Base-by-base conservation (phyloP, 345 rosid genomes). In the Nasturtium officinale region DNA sequence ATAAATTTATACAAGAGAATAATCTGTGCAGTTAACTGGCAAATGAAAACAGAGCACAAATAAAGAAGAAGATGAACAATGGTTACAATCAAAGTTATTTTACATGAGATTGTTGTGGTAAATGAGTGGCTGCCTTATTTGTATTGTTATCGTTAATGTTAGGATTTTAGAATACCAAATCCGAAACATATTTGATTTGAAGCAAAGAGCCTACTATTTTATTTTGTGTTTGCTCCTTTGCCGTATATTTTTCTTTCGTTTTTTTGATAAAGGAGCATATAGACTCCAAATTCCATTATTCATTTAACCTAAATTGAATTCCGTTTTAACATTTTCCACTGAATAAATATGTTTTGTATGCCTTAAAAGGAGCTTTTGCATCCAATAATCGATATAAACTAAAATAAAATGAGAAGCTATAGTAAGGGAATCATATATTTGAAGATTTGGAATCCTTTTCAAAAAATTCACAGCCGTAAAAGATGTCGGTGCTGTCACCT, bases 361-460 rank as follows among this genome's bases (percentile, higher is more conserved):
- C 63, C 32, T 21, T 53, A 29, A 51, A 52, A 40, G 33, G n/a
- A 53, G 62, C 29, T 28, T 9, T 54, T 33, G 10, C 2, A n/a
- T 30, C 10, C 7, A 21, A 23, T 1, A 73, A 21, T 6, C 2
- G 21, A 28, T 10, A 5, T 52, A 9, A 42, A 53, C 35, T 28
- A 62, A 56, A 29, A 17, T 18, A 43, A 54, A 73, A 32, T 10
- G 29, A 7, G 21, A 30, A 9, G 58, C 3, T 23, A 6, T 23
- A 6, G 20, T 2, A 11, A 23, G 20, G 20, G 77, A 65, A 73
- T 73, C 71, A 73, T 43, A 64, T 64, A 55, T 64, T 26, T 51
- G 45, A 3, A 64, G 77, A 73, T 73, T 73, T 64, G 63, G 46
- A 56, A 5, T 65, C 71, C 23, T 23, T n/a, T n/a, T n/a, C n/a